Conservation (phyloP, 371 early-diverging fungal genomes). For the Batkoa obscura region DNA sequence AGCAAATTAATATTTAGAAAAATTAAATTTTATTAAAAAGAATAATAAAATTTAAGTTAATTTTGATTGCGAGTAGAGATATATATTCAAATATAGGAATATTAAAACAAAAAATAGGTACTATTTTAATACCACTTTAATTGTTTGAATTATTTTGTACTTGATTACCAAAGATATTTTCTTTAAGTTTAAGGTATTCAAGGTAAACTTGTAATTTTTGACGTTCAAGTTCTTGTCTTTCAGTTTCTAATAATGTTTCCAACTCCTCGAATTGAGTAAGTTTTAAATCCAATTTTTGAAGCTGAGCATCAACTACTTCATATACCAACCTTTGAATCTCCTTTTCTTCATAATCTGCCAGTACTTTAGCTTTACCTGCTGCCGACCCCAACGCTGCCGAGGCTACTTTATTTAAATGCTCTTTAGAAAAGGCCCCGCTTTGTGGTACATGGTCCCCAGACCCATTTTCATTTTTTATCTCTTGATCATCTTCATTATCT, state of each 20-base stretch:
- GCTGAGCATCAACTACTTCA: slow-evolving; percentile 62
- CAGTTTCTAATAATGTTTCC: slow-evolving; percentile 67
- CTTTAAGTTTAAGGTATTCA: slow-evolving; percentile 36
- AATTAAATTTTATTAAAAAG: too few species aligned
- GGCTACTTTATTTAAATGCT: slow-evolving; percentile 31
- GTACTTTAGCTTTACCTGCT: slow-evolving; percentile 41
- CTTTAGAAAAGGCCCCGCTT: slow-evolving; percentile 17
- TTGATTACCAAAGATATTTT: not conserved
- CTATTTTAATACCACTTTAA: too few species aligned
- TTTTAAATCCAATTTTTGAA: slow-evolving; percentile 74
- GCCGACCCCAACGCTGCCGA: slow-evolving; percentile 43
- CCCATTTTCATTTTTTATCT: slow-evolving; percentile 2
- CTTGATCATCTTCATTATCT: not conserved
- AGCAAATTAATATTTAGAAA: too few species aligned
- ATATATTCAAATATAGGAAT: too few species aligned
- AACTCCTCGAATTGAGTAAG: slow-evolving; percentile 81
- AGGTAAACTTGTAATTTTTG: slow-evolving; percentile 61
- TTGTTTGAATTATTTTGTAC: too few species aligned
- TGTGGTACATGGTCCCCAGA: not conserved
- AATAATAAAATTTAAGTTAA: too few species aligned
- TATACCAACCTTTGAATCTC: slow-evolving; percentile 62
- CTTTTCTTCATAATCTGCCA: slow-evolving; percentile 50
- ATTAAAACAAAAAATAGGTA: too few species aligned
- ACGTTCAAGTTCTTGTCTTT: slow-evolving; percentile 57
- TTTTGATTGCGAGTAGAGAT: too few species aligned